Percentiles rank a stretch among this genome's conserved stretches.
Evolutionary conservation across 768 basidiomycete genomes (phyloP).

Genomic region (Tulasnella sp.): DNA sequence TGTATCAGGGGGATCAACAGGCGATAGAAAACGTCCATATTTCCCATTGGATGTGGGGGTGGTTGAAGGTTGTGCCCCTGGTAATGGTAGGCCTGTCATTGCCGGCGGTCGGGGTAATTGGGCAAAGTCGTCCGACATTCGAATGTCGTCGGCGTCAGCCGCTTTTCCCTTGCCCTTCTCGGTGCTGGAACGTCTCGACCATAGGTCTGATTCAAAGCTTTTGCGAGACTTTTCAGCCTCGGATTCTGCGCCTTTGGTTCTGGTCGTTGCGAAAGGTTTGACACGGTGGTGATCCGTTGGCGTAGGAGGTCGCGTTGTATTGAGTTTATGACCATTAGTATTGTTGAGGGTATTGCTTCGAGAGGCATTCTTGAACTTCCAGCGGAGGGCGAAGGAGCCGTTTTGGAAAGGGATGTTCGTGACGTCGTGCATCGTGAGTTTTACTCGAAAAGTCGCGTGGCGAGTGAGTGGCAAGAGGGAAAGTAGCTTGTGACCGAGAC

Average conservation of each 20-base stretch:
- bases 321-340: constrained; percentile 22
- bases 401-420: constrained; percentile 57
- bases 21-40: constrained; percentile 11
- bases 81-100: constrained; percentile 14
- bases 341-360: background rate
- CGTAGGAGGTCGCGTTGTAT: background rate
- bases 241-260: constrained; percentile 23
- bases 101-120: too few relatives aligned
- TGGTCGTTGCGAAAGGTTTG: constrained; percentile 17
- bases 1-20: background rate
- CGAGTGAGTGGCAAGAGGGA: constrained; percentile 34
- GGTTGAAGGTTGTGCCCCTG: background rate
- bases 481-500: constrained; percentile 17
- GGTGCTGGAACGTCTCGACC: constrained; percentile 10
- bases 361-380: constrained; percentile 53
- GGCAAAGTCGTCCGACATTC: too few relatives aligned
- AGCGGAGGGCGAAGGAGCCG: constrained; percentile 56
- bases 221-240: background rate
- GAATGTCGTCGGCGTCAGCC: constrained; percentile 21
- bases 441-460: constrained; percentile 53
- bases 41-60: background rate
- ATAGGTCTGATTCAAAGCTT: background rate
- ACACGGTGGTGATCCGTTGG: constrained; percentile 22
- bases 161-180: constrained; percentile 15
- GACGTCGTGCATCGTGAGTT: constrained; percentile 51